Evolutionary conservation across 306 rosid genomes (phyloP), one percentile per base, ranked within the genome.

Genomic region (Cucurbita argyrosperma): DNA sequence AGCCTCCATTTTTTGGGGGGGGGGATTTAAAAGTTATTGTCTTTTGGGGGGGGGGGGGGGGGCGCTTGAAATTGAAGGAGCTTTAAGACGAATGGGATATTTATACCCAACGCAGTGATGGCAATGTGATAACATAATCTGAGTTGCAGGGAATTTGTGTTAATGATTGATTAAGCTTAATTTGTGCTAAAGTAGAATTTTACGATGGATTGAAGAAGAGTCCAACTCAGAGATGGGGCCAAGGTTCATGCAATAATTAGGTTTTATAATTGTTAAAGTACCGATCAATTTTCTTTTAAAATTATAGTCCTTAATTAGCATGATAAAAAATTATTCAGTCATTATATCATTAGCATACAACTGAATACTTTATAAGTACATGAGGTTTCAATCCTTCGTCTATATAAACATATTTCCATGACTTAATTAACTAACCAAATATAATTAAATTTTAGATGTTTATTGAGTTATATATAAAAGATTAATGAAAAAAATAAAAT

Each of bases 1-100:
- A 68, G 81, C 46, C 76, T 92, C 97, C 97, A 90, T 92, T 68
- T n/a, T 26, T 63, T n/a, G n/a, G n/a, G 2, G 1, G 5, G 8
- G 11, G 13, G 8, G 11, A 65, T 10, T 10, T 9, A 12, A 18
- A 65, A 42, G 52, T 9, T 65, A 16, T n/a, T 10, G 23, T 50
- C 1, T 13, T 50, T 50, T 63, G 8, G 11, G 49, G 23, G 50
- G n/a, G 5, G 18, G 50, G 39, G 8, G 11, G 49, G 23, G 50
- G n/a, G 5, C 42, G 50, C 6, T 39, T 65, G 50, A n/a, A 40
- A 50, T 40, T 7, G 5, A 23, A 30, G 5, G 46, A 60, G 26
- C 5, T 12, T 14, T 16, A 7, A 62, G 49, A 38, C 4, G 4
- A 42, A 43, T 65, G 71, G 10, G 2, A 65, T 65, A 65, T 65